Conservation (phyloP, 1,284 basidiomycete genomes). For the Puccinia hordei region DNA sequence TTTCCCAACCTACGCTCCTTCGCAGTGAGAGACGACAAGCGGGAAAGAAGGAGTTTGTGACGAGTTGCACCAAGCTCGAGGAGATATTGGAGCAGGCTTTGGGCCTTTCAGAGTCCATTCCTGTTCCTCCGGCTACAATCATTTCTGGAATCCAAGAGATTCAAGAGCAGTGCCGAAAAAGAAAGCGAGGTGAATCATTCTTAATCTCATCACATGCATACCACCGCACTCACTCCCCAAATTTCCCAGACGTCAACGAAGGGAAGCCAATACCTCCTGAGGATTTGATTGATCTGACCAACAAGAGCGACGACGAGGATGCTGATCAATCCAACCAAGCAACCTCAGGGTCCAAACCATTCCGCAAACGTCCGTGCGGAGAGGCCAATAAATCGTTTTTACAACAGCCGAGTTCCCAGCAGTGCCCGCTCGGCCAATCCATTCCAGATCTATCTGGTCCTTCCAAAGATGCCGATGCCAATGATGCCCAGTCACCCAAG, state of each 20-base stretch:
- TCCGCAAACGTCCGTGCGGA: not conserved
- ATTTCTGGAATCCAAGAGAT: conserved; percentile 1
- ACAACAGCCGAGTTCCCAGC: not conserved
- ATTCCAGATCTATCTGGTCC: not conserved
- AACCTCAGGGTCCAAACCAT: not conserved
- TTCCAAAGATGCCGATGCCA: not conserved
- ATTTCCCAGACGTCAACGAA: conserved; percentile 6
- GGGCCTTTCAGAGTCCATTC: conserved; percentile 11
- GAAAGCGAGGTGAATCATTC: conserved; percentile 14
- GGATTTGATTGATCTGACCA: conserved; percentile 25
- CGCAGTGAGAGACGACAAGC: not conserved
- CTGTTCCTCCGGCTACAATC: not conserved
- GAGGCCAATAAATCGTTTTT: not conserved
- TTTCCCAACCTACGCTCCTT: not conserved
- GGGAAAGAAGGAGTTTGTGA: conserved; percentile 13
- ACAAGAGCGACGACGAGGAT: not conserved
- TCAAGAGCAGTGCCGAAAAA: conserved; percentile 1
- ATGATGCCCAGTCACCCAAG: not conserved
- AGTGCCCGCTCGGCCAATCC: not conserved
- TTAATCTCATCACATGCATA: not conserved
- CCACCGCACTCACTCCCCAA: not conserved
- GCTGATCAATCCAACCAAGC: not conserved
- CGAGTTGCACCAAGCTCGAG: conserved; percentile 10
- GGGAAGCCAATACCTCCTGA: conserved; percentile 8
- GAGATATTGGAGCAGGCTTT: conserved; percentile 16